These are phyloP conservation scores for Schwanniomyces yamadae DNA, from an alignment of 805 yeast species.

Conservation along the genomic window DNA sequence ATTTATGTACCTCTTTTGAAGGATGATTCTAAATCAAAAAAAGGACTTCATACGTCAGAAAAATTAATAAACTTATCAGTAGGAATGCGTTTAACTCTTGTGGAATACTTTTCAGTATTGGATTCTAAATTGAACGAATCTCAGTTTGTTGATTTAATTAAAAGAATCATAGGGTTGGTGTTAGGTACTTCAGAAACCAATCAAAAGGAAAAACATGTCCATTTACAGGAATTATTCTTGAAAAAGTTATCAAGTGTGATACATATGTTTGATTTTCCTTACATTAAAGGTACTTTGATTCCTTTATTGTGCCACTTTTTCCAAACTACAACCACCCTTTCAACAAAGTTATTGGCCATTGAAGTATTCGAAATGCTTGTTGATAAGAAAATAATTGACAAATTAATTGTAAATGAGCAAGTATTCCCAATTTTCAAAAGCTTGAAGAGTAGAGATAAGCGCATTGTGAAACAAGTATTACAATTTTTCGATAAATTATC, in stretches of 20 bases:
- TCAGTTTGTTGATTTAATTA: conserved; percentile 49
- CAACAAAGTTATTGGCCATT: conserved; percentile 71
- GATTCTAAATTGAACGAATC: conserved; percentile 49
- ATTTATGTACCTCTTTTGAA: conserved; percentile 49
- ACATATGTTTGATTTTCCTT: conserved; percentile 59
- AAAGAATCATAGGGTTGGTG: conserved; percentile 41
- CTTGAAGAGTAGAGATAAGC: conserved; percentile 74
- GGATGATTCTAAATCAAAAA: conserved; percentile 22
- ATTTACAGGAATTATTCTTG: conserved; percentile 55
- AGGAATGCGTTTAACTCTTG: conserved; percentile 27
- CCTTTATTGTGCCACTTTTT: conserved; percentile 73
- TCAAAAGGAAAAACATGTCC: conserved; percentile 27
- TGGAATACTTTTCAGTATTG: conserved; percentile 48
- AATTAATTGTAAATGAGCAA: conserved; percentile 68
- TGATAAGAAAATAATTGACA: conserved; percentile 62
- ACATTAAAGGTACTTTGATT: conserved; percentile 71
- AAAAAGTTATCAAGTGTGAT: conserved; percentile 40
- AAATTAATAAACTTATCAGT: conserved; percentile 33
- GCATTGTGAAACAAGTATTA: conserved; percentile 50
- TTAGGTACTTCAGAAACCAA: conserved; percentile 31
- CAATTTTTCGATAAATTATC: conserved; percentile 52
- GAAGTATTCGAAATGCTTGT: conserved; percentile 58
- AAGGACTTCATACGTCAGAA: conserved; percentile 18
- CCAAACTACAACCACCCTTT: conserved; percentile 78
- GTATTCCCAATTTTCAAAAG: conserved; percentile 75